These are phyloP conservation scores for Cymbopogon citratus DNA, from an alignment of 176 grass and related monocot species.

Conservation along the genomic window DNA sequence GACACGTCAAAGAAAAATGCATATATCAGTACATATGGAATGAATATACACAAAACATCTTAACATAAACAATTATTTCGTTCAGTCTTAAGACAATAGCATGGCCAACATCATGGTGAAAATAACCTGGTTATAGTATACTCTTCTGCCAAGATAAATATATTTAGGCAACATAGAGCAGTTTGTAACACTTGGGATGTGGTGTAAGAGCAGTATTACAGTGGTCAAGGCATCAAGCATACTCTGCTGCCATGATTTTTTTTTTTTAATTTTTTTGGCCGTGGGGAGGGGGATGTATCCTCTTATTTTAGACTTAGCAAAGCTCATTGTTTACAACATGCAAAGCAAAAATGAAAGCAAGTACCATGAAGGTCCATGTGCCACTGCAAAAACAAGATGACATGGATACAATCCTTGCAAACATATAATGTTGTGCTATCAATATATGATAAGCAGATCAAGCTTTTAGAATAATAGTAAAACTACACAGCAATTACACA, in stretches of 20 bases:
- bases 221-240: neutral
- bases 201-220: neutral
- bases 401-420: constrained; percentile 9
- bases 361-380: neutral
- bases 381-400: neutral
- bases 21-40: neutral
- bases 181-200: neutral
- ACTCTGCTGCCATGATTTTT: neutral
- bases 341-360: too few relatives aligned
- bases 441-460: neutral
- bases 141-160: neutral
- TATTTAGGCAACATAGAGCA: neutral
- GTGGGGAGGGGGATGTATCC: neutral
- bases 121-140: neutral
- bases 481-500: neutral
- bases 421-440: neutral
- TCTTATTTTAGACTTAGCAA: neutral
- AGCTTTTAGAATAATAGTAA: neutral
- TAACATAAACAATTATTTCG: neutral
- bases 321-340: neutral
- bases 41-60: neutral
- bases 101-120: neutral
- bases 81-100: neutral
- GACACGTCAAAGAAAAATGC: constrained; percentile 1
- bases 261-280: too few relatives aligned